Conservation (phyloP, 2,329 filamentous ascomycete species). For the Samsoniella hepiali region DNA sequence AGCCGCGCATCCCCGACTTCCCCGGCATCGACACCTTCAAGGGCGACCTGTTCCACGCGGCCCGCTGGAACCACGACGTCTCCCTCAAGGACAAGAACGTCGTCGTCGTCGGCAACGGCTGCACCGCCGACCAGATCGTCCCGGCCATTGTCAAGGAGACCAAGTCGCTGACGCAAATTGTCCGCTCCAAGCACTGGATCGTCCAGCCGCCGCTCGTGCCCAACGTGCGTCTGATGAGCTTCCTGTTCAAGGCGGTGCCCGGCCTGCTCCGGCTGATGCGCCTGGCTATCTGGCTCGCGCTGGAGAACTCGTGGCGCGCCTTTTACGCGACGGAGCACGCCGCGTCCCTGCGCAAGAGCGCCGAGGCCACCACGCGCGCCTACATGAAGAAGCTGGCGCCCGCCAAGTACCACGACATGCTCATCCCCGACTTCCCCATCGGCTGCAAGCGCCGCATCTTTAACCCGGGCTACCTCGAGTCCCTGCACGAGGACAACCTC, state of each 20-base stretch:
- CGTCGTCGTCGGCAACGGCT: conserved; percentile 54
- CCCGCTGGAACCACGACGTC: conserved; percentile 51
- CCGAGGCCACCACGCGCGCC: conserved; percentile 38
- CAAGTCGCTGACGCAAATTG: conserved; percentile 39
- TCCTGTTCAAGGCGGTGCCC: conserved; percentile 46
- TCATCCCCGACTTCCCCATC: conserved; percentile 60
- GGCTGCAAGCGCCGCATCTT: conserved; percentile 64
- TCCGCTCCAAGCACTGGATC: conserved; percentile 43
- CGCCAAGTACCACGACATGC: conserved; percentile 56
- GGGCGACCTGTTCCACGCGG: conserved; percentile 52
- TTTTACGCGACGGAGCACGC: conserved; percentile 41
- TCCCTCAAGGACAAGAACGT: conserved; percentile 47
- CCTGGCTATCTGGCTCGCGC: conserved; percentile 39
- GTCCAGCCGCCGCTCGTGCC: conserved; percentile 30
- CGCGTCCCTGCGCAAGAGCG: conserved; percentile 34
- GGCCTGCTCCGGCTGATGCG: conserved; percentile 40
- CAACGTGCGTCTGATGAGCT: conserved; percentile 21
- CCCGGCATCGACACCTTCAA: conserved; percentile 49
- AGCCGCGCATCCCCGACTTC: conserved; percentile 39
- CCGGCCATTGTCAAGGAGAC: conserved; percentile 39
- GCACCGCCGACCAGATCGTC: conserved; percentile 52
- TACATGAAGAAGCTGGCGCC: conserved; percentile 47
- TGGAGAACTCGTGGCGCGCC: conserved; percentile 31
- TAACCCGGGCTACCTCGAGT: conserved; percentile 53
- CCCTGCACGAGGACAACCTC: conserved; percentile 48